Evolutionary conservation across 1,284 basidiomycete genomes (phyloP), one percentile per base, ranked within the genome.

Genomic region (Pseudozyma tsukubaensis): DNA sequence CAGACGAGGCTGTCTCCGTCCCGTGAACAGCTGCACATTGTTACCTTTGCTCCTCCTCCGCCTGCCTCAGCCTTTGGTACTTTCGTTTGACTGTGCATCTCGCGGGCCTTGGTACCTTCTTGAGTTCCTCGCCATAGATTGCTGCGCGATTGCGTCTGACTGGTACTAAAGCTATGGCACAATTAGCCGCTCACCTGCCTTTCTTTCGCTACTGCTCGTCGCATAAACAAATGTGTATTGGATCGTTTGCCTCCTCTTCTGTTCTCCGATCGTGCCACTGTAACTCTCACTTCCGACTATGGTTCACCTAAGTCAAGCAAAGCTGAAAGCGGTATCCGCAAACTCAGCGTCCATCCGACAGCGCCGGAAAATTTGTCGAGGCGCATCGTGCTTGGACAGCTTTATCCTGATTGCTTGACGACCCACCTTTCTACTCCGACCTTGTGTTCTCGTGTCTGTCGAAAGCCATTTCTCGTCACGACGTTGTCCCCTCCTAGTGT

Each of bases 111-210:
- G 24, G 3, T 29, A 29, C 24, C 24, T 29, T 29, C 3, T 29
- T 29, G 24, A 29, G 24, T 6, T 29, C 24, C 24, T 29, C 24
- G 24, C 24, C 24, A 29, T 29, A 29, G 24, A 29, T 29, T 3
- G 52, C 40, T 44, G 52, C 52, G 52, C 42, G 52, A 54, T 54
- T 54, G 52, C 52, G 42, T 53, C 51, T 43, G 34, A 48, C 35
- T 10, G n/a, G n/a, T 18, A 13, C 36, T 39, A 35, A 21, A 36
- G 19, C 43, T 24, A n/a, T 50, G 37, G 35, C 50, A 35, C 36
- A 37, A 18, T 9, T 37, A 39, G 50, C 50, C 50, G 24, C 24
- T 18, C 34, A 35, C 29, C 14, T 36, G 39, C n/a, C 8, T 40
- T 40, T 13, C 39, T 13, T 16, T 34, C 29, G n/a, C n/a, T 34